Evolutionary conservation across 257 asterid genomes (phyloP).

Genomic region (Nicotiana tomentosiformis): DNA sequence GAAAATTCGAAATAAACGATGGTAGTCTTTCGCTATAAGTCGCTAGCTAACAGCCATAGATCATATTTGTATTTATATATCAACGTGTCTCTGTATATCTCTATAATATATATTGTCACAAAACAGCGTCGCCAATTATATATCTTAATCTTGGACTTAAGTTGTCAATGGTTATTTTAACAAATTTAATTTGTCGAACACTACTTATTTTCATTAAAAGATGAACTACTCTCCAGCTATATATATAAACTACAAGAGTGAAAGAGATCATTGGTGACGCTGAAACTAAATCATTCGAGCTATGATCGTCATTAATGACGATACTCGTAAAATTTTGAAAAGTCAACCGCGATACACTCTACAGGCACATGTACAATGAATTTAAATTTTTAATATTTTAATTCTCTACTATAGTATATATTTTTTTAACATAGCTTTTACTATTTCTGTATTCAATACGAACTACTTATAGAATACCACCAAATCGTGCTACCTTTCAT

Average conservation of each 20-base stretch:
- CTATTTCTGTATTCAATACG: neutral
- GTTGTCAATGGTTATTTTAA: neutral
- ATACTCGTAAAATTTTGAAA: neutral
- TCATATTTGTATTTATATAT: neutral
- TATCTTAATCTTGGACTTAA: neutral
- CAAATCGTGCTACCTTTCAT: neutral
- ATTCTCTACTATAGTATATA: neutral
- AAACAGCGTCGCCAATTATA: neutral
- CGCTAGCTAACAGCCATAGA: neutral
- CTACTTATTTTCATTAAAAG: neutral
- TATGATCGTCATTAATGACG: constrained; percentile 49
- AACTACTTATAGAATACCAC: neutral
- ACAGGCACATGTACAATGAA: constrained; percentile 8
- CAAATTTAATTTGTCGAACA: neutral
- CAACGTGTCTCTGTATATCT: neutral
- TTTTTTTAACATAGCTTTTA: neutral
- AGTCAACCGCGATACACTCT: constrained; percentile 21
- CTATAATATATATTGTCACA: neutral
- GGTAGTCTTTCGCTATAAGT: neutral
- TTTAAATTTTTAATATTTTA: neutral
- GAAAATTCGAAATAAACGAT: neutral
- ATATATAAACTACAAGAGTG: neutral
- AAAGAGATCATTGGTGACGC: neutral
- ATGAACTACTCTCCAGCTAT: constrained; percentile 2
- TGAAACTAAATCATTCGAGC: neutral